Evolutionary conservation across 2,329 filamentous ascomycete species (phyloP), one percentile per base, ranked within the genome.

Genomic region (Arthrinium phaeospermum): DNA sequence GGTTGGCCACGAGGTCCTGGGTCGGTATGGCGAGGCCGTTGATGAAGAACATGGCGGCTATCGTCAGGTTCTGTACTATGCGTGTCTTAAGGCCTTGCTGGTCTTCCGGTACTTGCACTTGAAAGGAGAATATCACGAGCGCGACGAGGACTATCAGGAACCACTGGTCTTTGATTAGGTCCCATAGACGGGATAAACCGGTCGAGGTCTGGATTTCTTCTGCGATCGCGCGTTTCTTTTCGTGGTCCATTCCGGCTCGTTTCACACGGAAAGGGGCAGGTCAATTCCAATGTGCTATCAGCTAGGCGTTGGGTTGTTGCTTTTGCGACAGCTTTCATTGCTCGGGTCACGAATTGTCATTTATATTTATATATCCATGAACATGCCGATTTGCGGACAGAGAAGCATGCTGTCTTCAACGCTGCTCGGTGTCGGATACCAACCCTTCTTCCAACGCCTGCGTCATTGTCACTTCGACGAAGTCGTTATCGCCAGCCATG

Each of bases 11-110:
- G 47, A 70, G 68, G 12, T 49, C 47, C 12, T 30, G 19, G 46
- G 34, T 57, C 4, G 12, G 34, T 4, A 14, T 57, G 37, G 68
- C 37, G 5, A 44, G 12, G 22, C 68, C 68, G 47, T 70, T 70
- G 47, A 70, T 57, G 49, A 70, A 45, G 47, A 70, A 57, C 22
- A 57, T 70, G 34, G 57, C 30, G 30, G 68, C 68, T 10, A 70
- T 44, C 7, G 68, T 57, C 10, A 57, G 30, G 24, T 37, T 57
- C 19, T 51, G n/a, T 13, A 57, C 34, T 47, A 70, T 41, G 5
- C 34, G 22, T 27, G 30, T 57, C 47, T 57, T 70, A 10, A 19
- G 12, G 3, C 27, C 34, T 41, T 70, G 68, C 8, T 27, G 46
- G 8, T 10, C 30, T 51, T 5, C 19, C n/a, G 68, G 47, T 3